Percentiles rank a stretch among this genome's conserved stretches.
phyloP scores from a whole-genome alignment of 495 filamentous ascomycete species.

The Zalerion maritima region DNA sequence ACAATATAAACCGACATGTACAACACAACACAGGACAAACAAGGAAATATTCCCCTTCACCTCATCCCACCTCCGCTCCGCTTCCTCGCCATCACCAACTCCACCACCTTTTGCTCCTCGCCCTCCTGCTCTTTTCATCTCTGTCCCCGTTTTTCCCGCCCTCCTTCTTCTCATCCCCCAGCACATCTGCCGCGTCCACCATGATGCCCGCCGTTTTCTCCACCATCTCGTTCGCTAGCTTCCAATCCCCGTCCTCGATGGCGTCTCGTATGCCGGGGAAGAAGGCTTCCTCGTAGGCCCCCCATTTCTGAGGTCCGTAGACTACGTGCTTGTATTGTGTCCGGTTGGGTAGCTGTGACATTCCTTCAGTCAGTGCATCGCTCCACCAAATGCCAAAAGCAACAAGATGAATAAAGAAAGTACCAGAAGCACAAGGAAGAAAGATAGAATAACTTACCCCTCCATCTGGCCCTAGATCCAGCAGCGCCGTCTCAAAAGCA shows the following conservation, averaged over 20 bases:
- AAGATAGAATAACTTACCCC: slow-evolving; percentile 42
- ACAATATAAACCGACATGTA: too few species aligned
- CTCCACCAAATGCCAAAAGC: too few species aligned
- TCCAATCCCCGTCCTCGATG: slow-evolving; percentile 57
- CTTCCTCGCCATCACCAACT: too few species aligned
- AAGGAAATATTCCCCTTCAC: too few species aligned
- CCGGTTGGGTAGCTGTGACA: slow-evolving; percentile 58
- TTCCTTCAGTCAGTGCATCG: too few species aligned
- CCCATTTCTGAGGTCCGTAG: slow-evolving; percentile 71
- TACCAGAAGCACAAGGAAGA: background rate
- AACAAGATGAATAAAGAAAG: background rate
- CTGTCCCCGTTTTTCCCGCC: too few species aligned
- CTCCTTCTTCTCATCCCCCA: too few species aligned
- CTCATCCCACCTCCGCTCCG: too few species aligned
- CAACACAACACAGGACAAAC: too few species aligned
- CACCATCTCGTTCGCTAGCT: slow-evolving; percentile 51
- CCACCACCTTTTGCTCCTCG: too few species aligned
- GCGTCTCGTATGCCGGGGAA: slow-evolving; percentile 83
- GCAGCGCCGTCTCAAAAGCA: slow-evolving; percentile 65
- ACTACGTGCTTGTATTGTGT: slow-evolving; percentile 92
- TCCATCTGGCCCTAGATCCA: slow-evolving; percentile 54
- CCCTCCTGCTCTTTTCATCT: too few species aligned
- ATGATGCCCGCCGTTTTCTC: slow-evolving; percentile 58
- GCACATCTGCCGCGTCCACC: slow-evolving; percentile 43
- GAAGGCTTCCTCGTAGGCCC: slow-evolving; percentile 54